These are phyloP conservation scores for Penicillium canariense DNA, from an alignment of 495 filamentous ascomycete species.

Conservation along the genomic window DNA sequence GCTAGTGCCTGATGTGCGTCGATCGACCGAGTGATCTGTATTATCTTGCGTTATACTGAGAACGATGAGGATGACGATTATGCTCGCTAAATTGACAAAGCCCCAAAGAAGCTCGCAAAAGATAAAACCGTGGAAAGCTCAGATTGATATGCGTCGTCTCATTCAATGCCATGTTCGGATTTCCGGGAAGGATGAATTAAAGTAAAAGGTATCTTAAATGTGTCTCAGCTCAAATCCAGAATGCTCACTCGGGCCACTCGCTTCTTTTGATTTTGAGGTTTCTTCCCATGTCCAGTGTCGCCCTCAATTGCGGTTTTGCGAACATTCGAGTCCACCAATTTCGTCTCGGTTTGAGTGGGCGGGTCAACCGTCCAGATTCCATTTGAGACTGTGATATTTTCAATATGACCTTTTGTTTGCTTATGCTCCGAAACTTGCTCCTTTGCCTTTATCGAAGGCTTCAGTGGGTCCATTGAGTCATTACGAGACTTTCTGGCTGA, in stretches of 20 bases:
- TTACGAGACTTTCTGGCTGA: not conserved
- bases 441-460: not conserved
- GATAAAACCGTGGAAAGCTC: not conserved
- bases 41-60: not conserved
- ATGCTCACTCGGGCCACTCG: not conserved
- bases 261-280: not conserved
- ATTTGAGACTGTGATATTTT: constrained; percentile 3
- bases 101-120: not conserved
- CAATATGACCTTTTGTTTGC: constrained; percentile 22
- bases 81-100: not conserved
- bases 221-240: not conserved
- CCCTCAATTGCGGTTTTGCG: not conserved
- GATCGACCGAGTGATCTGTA: too few species aligned
- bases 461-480: not conserved
- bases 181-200: too few species aligned
- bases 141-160: too few species aligned
- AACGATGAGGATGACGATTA: not conserved
- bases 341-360: not conserved
- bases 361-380: not conserved
- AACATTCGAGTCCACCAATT: not conserved
- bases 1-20: not conserved
- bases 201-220: not conserved
- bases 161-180: not conserved
- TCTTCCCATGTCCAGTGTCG: not conserved
- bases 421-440: not conserved